A percentile compares a stretch with the other conserved stretches of the same genome.
These are phyloP conservation scores for Hippophae rhamnoides DNA, from an alignment of 306 rosid genomes.

Conservation along the genomic window DNA sequence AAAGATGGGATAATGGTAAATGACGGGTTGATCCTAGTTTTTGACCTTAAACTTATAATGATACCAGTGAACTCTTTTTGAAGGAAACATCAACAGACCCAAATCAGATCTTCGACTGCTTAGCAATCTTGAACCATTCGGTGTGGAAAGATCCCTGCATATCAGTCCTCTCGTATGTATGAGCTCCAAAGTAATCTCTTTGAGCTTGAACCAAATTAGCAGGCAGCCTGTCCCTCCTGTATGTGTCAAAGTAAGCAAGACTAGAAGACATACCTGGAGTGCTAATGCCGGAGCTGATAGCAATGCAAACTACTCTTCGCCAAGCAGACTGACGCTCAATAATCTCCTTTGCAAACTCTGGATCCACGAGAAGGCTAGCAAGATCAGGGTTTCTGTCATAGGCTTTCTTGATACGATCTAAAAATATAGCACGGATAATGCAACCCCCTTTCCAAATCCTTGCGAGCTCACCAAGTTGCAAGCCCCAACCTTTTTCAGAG, in stretches of 20 bases:
- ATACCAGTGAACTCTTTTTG: not conserved
- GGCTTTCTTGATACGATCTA: conserved; percentile 76
- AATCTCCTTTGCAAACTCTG: conserved; percentile 70
- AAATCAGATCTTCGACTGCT: conserved; percentile 17
- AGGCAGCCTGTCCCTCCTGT: conserved; percentile 60
- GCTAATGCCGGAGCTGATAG: conserved; percentile 47
- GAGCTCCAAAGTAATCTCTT: conserved; percentile 34
- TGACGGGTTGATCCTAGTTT: not conserved
- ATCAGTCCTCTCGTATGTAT: conserved; percentile 32
- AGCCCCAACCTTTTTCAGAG: conserved; percentile 53
- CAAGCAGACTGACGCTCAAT: conserved; percentile 67
- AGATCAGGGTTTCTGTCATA: conserved; percentile 65
- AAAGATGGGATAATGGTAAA: not conserved
- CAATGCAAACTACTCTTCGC: conserved; percentile 65
- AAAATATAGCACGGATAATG: conserved; percentile 60
- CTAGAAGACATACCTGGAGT: conserved; percentile 83
- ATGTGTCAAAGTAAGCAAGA: conserved; percentile 69
- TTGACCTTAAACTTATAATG: not conserved
- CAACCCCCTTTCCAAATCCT: conserved; percentile 88
- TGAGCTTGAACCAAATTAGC: conserved; percentile 42
- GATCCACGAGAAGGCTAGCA: conserved; percentile 64
- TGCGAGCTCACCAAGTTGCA: conserved; percentile 66
- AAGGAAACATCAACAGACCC: conserved; percentile 5
- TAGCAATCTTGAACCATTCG: conserved; percentile 38
- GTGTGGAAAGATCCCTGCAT: conserved; percentile 28